Base-by-base conservation (phyloP, 1,139 yeast species). In the Tardiomyces digboiensis region DNA sequence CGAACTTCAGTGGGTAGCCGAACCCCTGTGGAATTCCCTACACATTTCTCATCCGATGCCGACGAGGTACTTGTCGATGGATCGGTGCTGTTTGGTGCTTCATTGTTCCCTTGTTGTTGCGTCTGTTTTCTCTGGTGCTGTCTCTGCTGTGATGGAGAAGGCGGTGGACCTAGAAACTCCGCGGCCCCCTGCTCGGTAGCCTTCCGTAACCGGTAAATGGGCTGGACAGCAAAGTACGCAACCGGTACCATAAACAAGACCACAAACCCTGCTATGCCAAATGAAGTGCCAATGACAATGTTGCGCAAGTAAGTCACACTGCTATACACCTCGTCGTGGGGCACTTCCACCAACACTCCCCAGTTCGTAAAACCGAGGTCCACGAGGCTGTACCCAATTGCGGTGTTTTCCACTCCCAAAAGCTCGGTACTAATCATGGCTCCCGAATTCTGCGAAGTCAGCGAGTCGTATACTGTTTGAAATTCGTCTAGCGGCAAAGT, bases 191-290 rank as follows among this genome's bases (percentile, higher is more conserved):
- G 76, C 58, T 86, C 96, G 1, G 97, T 85, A 0, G 95, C 96
- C 47, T 80, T 78, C 57, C 84, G 87, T 39, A 89, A 72, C 48
- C 80, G 73, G 39, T 87, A 76, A 44, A 91, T 84, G 0, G 98
- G 97, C 48, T 84, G 66, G 3, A 88, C 91, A 37, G 91, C 89
- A 70, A 80, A 80, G 45, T 87, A 86, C 0, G 96, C 89, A 46
- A 87, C 64, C 2, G 94, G 88, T 59, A 88, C 76, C 7, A 50
- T 48, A 14, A 46, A 18, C 1, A 86, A 52, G 51, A 86, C 75
- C 68, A 88, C 78, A 49, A 84, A 76, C 0, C 71, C 86, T 2
- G 94, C 89, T 26, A 86, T 78, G 1, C 88, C 95, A 38, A 86
- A 67, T 19, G 85, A 87, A 1, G 85, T 80, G 2, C 93, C 95